Evolutionary conservation across 2,329 filamentous ascomycete genomes (phyloP).

Genomic region (Pseudogymnoascus sp.): DNA sequence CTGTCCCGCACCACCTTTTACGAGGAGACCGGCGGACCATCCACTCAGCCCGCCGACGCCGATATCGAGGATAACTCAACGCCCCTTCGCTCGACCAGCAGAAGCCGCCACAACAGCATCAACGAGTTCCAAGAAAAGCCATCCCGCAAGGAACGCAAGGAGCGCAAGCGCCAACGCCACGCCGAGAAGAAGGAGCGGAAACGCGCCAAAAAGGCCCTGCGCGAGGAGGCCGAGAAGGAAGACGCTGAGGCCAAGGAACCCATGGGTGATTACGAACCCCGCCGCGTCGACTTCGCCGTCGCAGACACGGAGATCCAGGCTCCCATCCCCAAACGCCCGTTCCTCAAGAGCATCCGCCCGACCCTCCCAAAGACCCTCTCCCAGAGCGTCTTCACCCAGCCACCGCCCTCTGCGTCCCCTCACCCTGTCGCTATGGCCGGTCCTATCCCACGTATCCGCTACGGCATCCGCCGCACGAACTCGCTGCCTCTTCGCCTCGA

Average conservation of each 20-base stretch:
- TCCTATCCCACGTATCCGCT: conserved; percentile 49
- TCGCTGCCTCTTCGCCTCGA: conserved; percentile 61
- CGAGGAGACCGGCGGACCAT: neutral
- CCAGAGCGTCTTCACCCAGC: conserved; percentile 59
- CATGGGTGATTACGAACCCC: conserved; percentile 34
- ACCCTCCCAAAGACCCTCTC: conserved; percentile 58
- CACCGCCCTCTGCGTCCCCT: conserved; percentile 28
- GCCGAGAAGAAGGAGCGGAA: conserved; percentile 30
- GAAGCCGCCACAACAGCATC: conserved; percentile 24
- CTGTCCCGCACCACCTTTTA: conserved; percentile 16
- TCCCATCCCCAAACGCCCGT: conserved; percentile 36
- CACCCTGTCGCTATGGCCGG: conserved; percentile 24
- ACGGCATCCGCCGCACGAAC: conserved; percentile 64
- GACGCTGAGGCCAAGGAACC: conserved; percentile 14
- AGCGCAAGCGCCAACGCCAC: conserved; percentile 33
- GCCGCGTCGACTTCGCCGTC: conserved; percentile 52
- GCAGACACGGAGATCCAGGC: conserved; percentile 28
- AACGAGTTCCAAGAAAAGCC: conserved; percentile 9
- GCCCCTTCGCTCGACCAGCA: neutral
- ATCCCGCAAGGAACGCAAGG: conserved; percentile 29
- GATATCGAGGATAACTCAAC: neutral
- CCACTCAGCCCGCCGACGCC: neutral
- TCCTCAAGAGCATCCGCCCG: conserved; percentile 53
- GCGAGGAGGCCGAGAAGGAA: neutral
- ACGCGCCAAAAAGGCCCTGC: conserved; percentile 16